phyloP scores from a whole-genome alignment of 148 eudicot species.

The Arctostaphylos glauca region DNA sequence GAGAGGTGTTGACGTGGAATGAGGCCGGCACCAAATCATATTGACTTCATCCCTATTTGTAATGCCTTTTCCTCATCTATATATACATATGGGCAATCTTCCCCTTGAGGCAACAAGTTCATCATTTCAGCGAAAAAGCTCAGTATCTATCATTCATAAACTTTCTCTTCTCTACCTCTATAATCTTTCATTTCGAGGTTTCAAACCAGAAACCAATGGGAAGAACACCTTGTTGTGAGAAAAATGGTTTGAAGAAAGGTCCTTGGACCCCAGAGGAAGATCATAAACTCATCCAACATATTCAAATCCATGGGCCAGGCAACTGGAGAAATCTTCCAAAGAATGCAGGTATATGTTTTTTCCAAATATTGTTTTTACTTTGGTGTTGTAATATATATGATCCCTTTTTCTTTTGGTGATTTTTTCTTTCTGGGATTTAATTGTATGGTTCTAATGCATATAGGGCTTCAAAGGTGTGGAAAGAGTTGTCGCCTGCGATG shows the following conservation, averaged over 20 bases:
- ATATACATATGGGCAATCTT: background rate
- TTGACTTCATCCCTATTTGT: conserved; percentile 46
- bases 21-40: conserved; percentile 83
- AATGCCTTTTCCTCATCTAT: background rate
- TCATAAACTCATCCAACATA: conserved; percentile 69
- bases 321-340: conserved; percentile 98
- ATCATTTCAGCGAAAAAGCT: background rate
- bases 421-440: background rate
- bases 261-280: conserved; percentile 99
- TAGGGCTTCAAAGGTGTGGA: conserved; percentile 92
- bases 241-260: conserved; percentile 85
- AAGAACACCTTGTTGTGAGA: conserved; percentile 95
- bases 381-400: background rate
- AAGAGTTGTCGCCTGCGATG: conserved; percentile 94
- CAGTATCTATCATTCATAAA: background rate
- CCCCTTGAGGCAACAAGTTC: conserved; percentile 17
- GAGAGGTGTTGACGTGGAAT: conserved; percentile 32
- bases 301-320: conserved; percentile 81
- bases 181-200: background rate
- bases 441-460: background rate
- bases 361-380: background rate
- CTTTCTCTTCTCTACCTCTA: no score
- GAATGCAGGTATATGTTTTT: conserved; percentile 61
- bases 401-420: background rate
- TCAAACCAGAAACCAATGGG: conserved; percentile 50